phyloP scores from a whole-genome alignment of 177 flowering plant species.

The Vitis hybrid region DNA sequence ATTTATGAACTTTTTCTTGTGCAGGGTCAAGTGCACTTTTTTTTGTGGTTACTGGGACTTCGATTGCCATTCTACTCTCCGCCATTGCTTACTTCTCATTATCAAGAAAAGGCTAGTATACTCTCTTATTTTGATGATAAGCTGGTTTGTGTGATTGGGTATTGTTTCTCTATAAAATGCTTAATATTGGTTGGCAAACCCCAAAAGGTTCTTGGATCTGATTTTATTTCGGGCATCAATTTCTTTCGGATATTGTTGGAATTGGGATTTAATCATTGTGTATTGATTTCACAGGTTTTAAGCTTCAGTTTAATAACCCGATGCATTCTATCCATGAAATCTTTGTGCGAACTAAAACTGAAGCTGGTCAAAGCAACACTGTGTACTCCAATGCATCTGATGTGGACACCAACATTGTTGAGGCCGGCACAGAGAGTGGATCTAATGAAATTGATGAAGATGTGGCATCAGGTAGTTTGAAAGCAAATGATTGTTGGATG shows the following conservation, averaged over 20 bases:
- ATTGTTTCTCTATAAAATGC: background rate
- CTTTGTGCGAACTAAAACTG: constrained; percentile 8
- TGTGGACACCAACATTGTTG: constrained; percentile 10
- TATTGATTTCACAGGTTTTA: constrained; percentile 35
- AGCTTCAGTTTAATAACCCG: constrained; percentile 28
- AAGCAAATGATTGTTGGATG: background rate
- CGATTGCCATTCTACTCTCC: constrained; percentile 45
- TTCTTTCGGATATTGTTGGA: background rate
- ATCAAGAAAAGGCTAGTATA: constrained; percentile 39
- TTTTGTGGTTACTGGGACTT: constrained; percentile 43
- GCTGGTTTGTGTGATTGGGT: background rate
- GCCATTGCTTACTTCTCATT: constrained; percentile 42
- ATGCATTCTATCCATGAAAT: constrained; percentile 26
- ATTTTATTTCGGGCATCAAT: background rate
- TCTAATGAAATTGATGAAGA: constrained; percentile 13
- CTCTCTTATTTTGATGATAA: background rate
- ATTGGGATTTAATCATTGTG: background rate
- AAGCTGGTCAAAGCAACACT: constrained; percentile 7
- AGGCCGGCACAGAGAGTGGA: constrained; percentile 15
- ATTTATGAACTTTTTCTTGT: constrained; percentile 9
- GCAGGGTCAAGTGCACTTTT: constrained; percentile 37
- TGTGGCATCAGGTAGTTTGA: constrained; percentile 26
- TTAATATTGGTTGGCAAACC: background rate
- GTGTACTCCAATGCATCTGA: constrained; percentile 12
- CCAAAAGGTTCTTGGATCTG: background rate